Evolutionary conservation across 2,329 filamentous ascomycete species (phyloP).

Genomic region (Aspergillus aculeatinus): DNA sequence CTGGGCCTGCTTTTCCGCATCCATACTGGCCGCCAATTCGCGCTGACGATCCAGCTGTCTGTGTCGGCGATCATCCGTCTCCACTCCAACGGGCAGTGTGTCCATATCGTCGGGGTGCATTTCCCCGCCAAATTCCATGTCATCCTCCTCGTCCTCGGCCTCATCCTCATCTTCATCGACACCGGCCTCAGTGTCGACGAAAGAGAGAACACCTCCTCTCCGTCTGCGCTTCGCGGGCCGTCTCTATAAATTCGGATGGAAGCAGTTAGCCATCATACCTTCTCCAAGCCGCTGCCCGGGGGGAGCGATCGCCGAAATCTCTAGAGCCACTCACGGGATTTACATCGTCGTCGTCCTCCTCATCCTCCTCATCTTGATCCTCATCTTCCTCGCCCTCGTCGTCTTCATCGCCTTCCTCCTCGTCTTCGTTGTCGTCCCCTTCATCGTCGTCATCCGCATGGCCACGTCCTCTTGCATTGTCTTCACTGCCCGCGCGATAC

Average conservation of each 20-base stretch:
- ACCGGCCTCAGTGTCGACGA: conserved; percentile 97
- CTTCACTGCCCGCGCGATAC: conserved; percentile 37
- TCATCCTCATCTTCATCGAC: conserved; percentile 91
- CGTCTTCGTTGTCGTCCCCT: conserved; percentile 36
- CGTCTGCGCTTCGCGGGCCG: conserved; percentile 78
- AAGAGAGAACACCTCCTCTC: conserved; percentile 73
- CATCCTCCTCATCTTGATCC: conserved; percentile 60
- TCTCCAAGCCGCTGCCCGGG: conserved; percentile 12
- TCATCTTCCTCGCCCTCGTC: conserved; percentile 53
- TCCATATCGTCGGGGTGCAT: conserved; percentile 87
- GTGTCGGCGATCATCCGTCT: conserved; percentile 88
- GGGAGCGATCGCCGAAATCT: conserved; percentile 40
- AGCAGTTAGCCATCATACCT: conserved; percentile 2
- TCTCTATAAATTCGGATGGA: conserved; percentile 42
- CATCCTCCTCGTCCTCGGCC: conserved; percentile 86
- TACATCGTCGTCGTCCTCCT: conserved; percentile 50
- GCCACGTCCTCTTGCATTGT: conserved; percentile 38
- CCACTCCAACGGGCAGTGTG: conserved; percentile 69
- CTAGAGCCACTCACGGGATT: conserved; percentile 58
- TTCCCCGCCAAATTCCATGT: conserved; percentile 83
- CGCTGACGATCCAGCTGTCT: conserved; percentile 90
- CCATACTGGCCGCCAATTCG: conserved; percentile 81
- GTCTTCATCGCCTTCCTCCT: conserved; percentile 46
- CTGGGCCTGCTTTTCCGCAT: conserved; percentile 90
- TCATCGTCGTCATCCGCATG: conserved; percentile 45